Conservation (phyloP, 352 stramenopile genomes). For the Globisporangium cystogenes region DNA sequence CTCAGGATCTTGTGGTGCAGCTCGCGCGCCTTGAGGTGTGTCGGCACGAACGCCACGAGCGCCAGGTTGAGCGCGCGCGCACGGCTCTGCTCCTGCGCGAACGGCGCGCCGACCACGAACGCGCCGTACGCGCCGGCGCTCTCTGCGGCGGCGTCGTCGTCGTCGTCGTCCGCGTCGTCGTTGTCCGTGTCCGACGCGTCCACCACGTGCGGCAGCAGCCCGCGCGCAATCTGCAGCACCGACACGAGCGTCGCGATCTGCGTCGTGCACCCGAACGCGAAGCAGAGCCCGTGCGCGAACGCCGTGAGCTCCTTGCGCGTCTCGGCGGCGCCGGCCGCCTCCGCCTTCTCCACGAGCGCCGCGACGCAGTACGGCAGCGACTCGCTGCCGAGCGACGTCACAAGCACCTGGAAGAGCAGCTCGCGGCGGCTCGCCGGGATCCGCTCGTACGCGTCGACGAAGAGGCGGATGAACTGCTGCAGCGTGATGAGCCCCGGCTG, state of each 20-base stretch:
- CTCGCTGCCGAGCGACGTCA: conserved; percentile 43
- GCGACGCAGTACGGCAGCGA: conserved; percentile 50
- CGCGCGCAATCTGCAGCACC: conserved; percentile 51
- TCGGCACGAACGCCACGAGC: conserved; percentile 62
- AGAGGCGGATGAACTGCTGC: conserved; percentile 73
- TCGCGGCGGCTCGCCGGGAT: conserved; percentile 54
- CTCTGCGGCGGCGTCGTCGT: conserved; percentile 43
- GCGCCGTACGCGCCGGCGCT: conserved; percentile 38
- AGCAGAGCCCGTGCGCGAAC: conserved; percentile 67
- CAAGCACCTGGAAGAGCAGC: conserved; percentile 60
- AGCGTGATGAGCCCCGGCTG: conserved; percentile 32
- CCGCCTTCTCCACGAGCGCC: conserved; percentile 46
- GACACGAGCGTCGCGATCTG: conserved; percentile 62
- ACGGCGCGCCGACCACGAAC: conserved; percentile 33
- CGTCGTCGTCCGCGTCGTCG: conserved; percentile 67
- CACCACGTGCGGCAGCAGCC: conserved; percentile 56
- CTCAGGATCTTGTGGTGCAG: conserved; percentile 71
- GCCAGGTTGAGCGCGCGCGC: conserved; percentile 55
- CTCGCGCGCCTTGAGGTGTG: conserved; percentile 56
- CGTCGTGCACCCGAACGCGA: conserved; percentile 39
- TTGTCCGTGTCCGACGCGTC: conserved; percentile 73
- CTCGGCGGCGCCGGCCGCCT: conserved; percentile 15
- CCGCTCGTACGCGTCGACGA: conserved; percentile 68
- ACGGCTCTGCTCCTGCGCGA: conserved; percentile 29
- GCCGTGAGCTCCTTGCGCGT: conserved; percentile 42